These are phyloP conservation scores for Alnus glutinosa DNA, from an alignment of 306 rosid species.

Conservation along the genomic window DNA sequence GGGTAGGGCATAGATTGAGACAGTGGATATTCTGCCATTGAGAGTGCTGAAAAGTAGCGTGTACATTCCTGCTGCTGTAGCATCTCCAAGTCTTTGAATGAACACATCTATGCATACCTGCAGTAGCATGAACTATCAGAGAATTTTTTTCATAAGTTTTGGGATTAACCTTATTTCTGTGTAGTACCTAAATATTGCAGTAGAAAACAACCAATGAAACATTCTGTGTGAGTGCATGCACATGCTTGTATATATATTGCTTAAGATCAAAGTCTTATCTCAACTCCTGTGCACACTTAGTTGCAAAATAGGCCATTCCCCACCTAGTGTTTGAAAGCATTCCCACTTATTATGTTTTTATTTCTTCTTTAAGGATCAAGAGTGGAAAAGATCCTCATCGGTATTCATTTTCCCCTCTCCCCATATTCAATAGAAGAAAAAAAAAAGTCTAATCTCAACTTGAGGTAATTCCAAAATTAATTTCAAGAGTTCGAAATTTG, in stretches of 20 bases:
- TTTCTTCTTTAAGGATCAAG: too few relatives aligned
- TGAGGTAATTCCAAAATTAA: neutral
- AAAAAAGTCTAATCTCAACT: neutral
- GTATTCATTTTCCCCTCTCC: too few relatives aligned
- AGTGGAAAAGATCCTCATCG: too few relatives aligned
- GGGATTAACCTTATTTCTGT: neutral
- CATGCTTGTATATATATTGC: neutral
- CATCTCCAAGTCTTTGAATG: slow-evolving; percentile 96
- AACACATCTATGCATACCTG: slow-evolving; percentile 92
- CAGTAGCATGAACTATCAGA: slow-evolving; percentile 24
- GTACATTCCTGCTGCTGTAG: slow-evolving; percentile 93
- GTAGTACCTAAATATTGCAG: slow-evolving; percentile 7
- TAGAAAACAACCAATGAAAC: slow-evolving; percentile 14
- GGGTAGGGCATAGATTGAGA: slow-evolving; percentile 75
- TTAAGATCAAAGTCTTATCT: neutral
- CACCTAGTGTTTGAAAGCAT: too few relatives aligned
- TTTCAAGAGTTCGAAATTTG: neutral
- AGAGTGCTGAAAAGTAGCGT: slow-evolving; percentile 66
- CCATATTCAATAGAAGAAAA: too few relatives aligned
- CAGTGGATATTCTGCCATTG: slow-evolving; percentile 62
- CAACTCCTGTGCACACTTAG: neutral
- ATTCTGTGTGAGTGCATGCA: neutral
- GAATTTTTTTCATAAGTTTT: slow-evolving; percentile 1
- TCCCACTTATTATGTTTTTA: too few relatives aligned
- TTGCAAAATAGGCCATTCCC: too few relatives aligned